These are phyloP conservation scores for Epichloe sibirici DNA, from an alignment of 2,329 filamentous ascomycete genomes.

Conservation along the genomic window DNA sequence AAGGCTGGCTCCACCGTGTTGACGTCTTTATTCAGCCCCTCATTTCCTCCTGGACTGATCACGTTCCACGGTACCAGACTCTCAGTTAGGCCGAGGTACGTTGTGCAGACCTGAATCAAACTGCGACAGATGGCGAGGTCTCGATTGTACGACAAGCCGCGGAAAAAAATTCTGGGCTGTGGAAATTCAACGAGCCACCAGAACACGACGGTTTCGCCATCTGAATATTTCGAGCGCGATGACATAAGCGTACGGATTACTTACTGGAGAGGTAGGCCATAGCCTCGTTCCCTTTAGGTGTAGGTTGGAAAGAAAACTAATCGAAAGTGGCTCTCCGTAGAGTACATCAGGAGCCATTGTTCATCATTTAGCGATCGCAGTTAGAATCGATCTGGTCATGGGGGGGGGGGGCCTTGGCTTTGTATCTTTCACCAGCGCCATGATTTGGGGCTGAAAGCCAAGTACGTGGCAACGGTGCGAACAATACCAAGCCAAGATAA, in stretches of 20 bases:
- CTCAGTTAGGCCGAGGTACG: slow-evolving; percentile 54
- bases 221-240: neutral
- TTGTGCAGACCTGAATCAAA: slow-evolving; percentile 69
- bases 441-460: neutral
- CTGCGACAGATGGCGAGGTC: slow-evolving; percentile 46
- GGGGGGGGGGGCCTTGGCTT: too few relatives aligned
- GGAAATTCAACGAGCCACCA: slow-evolving; percentile 62
- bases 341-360: too few relatives aligned
- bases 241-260: neutral
- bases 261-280: too few relatives aligned
- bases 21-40: slow-evolving; percentile 40
- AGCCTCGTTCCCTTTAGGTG: too few relatives aligned
- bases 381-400: too few relatives aligned
- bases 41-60: slow-evolving; percentile 61
- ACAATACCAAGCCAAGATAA: neutral
- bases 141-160: slow-evolving; percentile 55
- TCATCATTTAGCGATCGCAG: too few relatives aligned
- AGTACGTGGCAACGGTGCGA: neutral
- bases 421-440: neutral
- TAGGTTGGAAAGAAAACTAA: too few relatives aligned
- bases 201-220: slow-evolving; percentile 39
- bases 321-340: too few relatives aligned
- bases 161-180: slow-evolving; percentile 52
- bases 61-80: slow-evolving; percentile 59
- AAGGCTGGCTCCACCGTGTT: slow-evolving; percentile 5